Base-by-base conservation (phyloP, 306 rosid species). In the Fagus sylvatica region DNA sequence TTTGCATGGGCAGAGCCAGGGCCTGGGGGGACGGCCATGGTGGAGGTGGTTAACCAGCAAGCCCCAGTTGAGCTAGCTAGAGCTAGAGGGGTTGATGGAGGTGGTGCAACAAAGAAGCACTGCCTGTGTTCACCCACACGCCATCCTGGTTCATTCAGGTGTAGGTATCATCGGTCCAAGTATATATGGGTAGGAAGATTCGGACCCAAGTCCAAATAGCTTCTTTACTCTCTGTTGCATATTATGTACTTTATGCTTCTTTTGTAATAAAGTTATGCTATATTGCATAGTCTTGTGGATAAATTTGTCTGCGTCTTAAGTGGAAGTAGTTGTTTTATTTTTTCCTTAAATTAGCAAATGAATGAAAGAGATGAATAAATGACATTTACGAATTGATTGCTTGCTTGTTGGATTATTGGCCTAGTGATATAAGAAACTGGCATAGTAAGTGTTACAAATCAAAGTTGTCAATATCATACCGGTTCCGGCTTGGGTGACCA, bases 121-220 rank as follows among this genome's bases (percentile, higher is more conserved):
- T 65, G 71, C 28, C 4, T 39, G 7, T 65, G 71, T 65, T 65
- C 71, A 39, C 71, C 71, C 46, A 65, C 71, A 7, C 33, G 32
- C 12, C 71, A 65, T 28, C 71, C 71, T 1, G 71, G 71, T 39
- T 65, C 71, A 39, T 65, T 65, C 71, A 65, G 49, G 48, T 65
- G 71, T 7, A 65, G 71, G 37, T 65, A 39, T 17, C 71, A 65
- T 65, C 71, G 71, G 13, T 65, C 71, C 4, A 12, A 65, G 49
- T n/a, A 16, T 65, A 37, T 37, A 39, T 37, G 71, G 48, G 10
- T 39, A 39, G 71, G 49, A 17, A 49, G 7, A 65, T 5, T 5
- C 36, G 46, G 46, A 64, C 30, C 70, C 46, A 64, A 3, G 48
- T 62, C 41, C 69, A 12, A 28, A 34, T 34, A 34, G 69, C 7